Base-by-base conservation (phyloP, 164 flowering plant genomes). In the Chimonanthus salicifolius region DNA sequence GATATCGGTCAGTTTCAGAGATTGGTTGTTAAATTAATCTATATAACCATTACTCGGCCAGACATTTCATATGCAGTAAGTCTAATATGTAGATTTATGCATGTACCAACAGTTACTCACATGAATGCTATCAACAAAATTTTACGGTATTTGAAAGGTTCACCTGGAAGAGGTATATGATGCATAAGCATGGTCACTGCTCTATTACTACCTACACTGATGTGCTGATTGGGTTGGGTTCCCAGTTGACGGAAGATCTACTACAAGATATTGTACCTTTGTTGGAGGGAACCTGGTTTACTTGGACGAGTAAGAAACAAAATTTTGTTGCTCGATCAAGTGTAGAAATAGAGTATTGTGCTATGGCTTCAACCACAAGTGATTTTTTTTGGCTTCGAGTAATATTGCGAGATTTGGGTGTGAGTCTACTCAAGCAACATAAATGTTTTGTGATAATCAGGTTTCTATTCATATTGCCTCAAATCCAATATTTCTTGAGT, bases 281-380 rank as follows among this genome's bases (percentile, higher is more conserved):
- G 64, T 62, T 62, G 64, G 64, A 62, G 64, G 64, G 11, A 62
- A 62, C 21, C 8, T 62, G 64, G 64, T 62, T n/a, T 3, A 62
- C 71, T 9, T 69, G 71, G 50, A 47, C 3, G n/a, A 69, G 33
- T 69, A 49, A 47, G 18, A 69, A 69, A 69, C 6, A 69, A n/a
- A 15, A 16, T 9, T 33, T 21, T n/a, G n/a, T 70, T 47, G 62
- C 63, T 49, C 20, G 63, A 18, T 70, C 72, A 4, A 13, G 13
- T 33, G n/a, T 64, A 20, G 48, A 51, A 58, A 64, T 21, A 5
- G 60, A 5, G 18, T 47, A 69, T 21, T 11, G 51, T 10, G 71
- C 54, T 10, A 47, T 49, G 58, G 58, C 71, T 69, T 47, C 47
- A 47, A 46, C 71, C 8, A 49, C 60, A 47, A 8, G 50, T 0